Evolutionary conservation across 2,329 filamentous ascomycete genomes (phyloP).

Genomic region (Pseudofabraea citricarpa): DNA sequence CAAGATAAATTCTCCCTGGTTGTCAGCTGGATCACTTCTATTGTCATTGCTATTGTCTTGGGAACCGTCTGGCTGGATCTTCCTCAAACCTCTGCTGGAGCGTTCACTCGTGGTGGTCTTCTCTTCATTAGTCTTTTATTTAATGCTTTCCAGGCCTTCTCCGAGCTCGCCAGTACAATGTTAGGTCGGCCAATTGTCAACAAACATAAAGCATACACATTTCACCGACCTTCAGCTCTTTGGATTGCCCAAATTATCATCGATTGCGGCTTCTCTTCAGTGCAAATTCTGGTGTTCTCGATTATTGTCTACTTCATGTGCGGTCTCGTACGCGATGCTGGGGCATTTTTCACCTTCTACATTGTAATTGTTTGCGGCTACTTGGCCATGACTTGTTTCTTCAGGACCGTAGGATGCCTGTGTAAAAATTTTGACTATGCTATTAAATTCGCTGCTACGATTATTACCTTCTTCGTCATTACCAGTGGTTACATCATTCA

Average conservation of each 20-base stretch:
- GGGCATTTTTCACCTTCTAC: conserved; percentile 74
- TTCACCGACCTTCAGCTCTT: conserved; percentile 75
- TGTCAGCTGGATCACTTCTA: conserved; percentile 66
- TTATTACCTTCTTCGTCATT: conserved; percentile 77
- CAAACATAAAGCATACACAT: conserved; percentile 79
- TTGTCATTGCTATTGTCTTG: conserved; percentile 72
- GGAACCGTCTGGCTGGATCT: conserved; percentile 76
- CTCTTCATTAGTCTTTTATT: conserved; percentile 77
- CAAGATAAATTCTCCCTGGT: conserved; percentile 76
- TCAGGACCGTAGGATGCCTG: conserved; percentile 68
- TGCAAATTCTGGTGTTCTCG: conserved; percentile 66
- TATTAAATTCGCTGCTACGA: conserved; percentile 73
- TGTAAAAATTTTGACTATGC: conserved; percentile 82
- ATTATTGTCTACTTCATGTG: conserved; percentile 80
- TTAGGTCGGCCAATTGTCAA: conserved; percentile 71
- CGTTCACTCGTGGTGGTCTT: conserved; percentile 77
- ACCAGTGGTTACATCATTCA: conserved; percentile 83
- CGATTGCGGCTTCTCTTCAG: conserved; percentile 67
- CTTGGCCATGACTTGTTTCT: conserved; percentile 71
- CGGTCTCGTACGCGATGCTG: conserved; percentile 61
- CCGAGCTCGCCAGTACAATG: conserved; percentile 73
- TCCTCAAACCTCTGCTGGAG: conserved; percentile 59
- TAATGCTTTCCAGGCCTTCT: conserved; percentile 84
- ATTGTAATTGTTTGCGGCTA: conserved; percentile 65
- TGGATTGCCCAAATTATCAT: conserved; percentile 82